Conservation (phyloP, 164 flowering plant species). For the Vitis labrusca region DNA sequence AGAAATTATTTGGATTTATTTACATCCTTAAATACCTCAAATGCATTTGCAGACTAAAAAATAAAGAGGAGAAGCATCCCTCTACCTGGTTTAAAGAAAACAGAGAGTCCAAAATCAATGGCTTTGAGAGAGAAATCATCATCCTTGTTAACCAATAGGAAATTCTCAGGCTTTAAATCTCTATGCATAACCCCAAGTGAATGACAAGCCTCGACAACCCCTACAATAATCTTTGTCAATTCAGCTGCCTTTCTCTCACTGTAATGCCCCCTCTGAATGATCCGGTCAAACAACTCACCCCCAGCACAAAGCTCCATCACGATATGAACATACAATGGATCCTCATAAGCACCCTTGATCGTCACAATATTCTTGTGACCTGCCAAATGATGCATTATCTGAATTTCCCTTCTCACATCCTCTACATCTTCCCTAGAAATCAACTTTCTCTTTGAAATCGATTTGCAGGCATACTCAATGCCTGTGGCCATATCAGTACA, state of each 20-base stretch:
- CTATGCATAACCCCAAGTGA: slow-evolving; percentile 94
- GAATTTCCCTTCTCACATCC: slow-evolving; percentile 89
- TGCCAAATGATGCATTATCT: slow-evolving; percentile 92
- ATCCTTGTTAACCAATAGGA: slow-evolving; percentile 81
- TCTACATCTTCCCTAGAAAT: slow-evolving; percentile 85
- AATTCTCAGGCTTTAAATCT: slow-evolving; percentile 89
- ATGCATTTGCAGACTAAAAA: not conserved
- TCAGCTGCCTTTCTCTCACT: slow-evolving; percentile 91
- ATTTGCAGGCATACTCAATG: slow-evolving; percentile 78
- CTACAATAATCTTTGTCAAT: slow-evolving; percentile 75
- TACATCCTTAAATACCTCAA: not conserved
- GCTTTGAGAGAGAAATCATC: slow-evolving; percentile 93
- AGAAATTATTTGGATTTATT: no score
- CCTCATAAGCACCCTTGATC: slow-evolving; percentile 88
- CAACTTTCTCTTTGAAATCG: slow-evolving; percentile 85
- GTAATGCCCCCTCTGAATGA: slow-evolving; percentile 85
- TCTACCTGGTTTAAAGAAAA: slow-evolving; percentile 90
- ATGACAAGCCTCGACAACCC: slow-evolving; percentile 89
- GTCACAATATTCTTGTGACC: slow-evolving; percentile 84
- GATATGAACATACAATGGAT: slow-evolving; percentile 71
- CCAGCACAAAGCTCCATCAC: slow-evolving; percentile 88
- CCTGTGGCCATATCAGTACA: slow-evolving; percentile 68
- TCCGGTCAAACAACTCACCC: slow-evolving; percentile 86
- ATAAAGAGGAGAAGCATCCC: not conserved
- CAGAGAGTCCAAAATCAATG: slow-evolving; percentile 90